Percentiles rank a stretch among this genome's conserved stretches.
Evolutionary conservation across 108 stramenopile genomes (phyloP).

Genomic region (Fistulifera solaris): DNA sequence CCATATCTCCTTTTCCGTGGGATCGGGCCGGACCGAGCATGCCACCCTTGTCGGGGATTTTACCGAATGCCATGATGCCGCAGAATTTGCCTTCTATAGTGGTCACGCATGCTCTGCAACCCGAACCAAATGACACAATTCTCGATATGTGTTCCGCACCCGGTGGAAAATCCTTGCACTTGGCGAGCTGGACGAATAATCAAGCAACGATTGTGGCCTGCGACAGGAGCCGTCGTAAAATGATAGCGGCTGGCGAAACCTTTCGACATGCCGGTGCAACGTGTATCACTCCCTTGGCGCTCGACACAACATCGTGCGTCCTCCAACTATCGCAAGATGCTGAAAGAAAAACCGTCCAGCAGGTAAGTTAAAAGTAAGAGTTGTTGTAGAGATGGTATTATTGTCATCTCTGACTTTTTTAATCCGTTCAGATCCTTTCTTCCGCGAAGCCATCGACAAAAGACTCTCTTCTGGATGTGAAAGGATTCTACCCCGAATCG

Average conservation of each 20-base stretch:
- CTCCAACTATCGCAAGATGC: not conserved
- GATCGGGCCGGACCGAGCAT: constrained; percentile 40
- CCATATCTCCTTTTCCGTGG: constrained; percentile 25
- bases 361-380: constrained; percentile 15
- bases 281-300: constrained; percentile 48
- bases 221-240: constrained; percentile 76
- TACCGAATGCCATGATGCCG: constrained; percentile 36
- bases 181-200: constrained; percentile 80
- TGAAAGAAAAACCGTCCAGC: not conserved
- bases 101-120: constrained; percentile 70
- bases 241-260: constrained; percentile 32
- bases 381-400: no score
- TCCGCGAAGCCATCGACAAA: constrained; percentile 20
- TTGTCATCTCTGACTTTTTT: no score
- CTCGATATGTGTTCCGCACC: constrained; percentile 91
- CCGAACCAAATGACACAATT: constrained; percentile 68
- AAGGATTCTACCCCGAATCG: constrained; percentile 46
- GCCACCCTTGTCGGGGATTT: constrained; percentile 43
- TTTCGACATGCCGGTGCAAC: constrained; percentile 47
- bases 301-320: constrained; percentile 59
- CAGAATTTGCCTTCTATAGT: constrained; percentile 72
- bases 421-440: constrained; percentile 32
- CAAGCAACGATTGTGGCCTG: constrained; percentile 80
- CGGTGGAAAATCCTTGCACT: constrained; percentile 88
- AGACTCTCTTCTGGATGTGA: constrained; percentile 34